Evolutionary conservation across 1,284 basidiomycete species (phyloP), one percentile per base, ranked within the genome.

Genomic region (Austroboletus niveus): DNA sequence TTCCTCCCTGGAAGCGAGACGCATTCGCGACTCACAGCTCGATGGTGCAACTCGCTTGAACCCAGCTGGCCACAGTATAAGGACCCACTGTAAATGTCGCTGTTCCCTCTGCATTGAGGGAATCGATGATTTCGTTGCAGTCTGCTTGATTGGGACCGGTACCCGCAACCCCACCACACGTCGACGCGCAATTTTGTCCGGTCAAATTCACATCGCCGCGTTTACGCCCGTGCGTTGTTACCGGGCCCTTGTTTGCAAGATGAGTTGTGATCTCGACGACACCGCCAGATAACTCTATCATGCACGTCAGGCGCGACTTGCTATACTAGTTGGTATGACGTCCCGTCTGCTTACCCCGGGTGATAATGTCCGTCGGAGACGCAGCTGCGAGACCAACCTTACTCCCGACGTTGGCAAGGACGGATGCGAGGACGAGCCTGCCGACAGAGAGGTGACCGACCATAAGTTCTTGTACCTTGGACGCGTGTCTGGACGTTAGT

Each of bases 101-200:
- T 15, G 40, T 39, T 29, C 31, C n/a, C 29, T 47, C 36, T 24
- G 36, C 42, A 14, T 45, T 36, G 15, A 55, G 5, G 14, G 43
- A 42, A 20, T 57, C 36, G 5, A 54, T 54, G 10, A 48, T 54
- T 31, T 48, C 40, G 22, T 48, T 36, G 14, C 44, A 54, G 38
- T 54, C 56, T 15, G 5, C 51, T 48, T 54, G 44, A 54, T 57
- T 54, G 7, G 45, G 44, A 8, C 54, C 52, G 14, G 42, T 31
- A 1, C 42, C 32, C 17, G 54, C 47, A 9, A 43, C 32, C 3
- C 55, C 53, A 15, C 15, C 42, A 20, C 51, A 52, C 9, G 31
- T 32, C 29, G 41, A 27, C 4, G 48, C 47, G 32, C 54, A 52
- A 20, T 36, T 35, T 22, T 7, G 41, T 20, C 38, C 17, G 8